A percentile compares a stretch with the other conserved stretches of the same genome.
These are phyloP conservation scores for Alternaria sp. DNA, from an alignment of 2,329 filamentous ascomycete species.

Conservation along the genomic window DNA sequence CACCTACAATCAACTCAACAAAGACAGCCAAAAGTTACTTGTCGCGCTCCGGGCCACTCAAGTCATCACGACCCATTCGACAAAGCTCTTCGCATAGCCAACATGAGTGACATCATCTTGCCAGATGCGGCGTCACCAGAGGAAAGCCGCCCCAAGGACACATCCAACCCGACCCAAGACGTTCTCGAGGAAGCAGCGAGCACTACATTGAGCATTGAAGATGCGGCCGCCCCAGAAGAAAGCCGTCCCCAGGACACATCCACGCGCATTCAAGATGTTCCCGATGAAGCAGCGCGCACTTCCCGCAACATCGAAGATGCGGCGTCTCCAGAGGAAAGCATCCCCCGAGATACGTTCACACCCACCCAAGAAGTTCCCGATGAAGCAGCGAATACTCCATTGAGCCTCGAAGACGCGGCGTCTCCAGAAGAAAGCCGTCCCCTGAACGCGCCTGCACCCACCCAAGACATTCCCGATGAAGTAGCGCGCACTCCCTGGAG, in stretches of 20 bases:
- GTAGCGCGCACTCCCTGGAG: neutral
- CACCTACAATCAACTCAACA: neutral
- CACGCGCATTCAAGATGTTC: neutral
- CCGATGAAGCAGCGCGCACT: neutral
- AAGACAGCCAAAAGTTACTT: neutral
- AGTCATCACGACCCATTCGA: accelerated
- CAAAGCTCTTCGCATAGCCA: neutral
- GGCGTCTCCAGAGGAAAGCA: accelerated
- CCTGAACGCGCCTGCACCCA: accelerated
- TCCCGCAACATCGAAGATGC: neutral
- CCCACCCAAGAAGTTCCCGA: neutral
- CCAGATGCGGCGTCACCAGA: neutral
- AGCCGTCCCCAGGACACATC: neutral
- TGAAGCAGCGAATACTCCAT: neutral
- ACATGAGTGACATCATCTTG: neutral
- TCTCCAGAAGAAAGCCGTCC: neutral
- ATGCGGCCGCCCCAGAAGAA: neutral
- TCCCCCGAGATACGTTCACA: too few species aligned
- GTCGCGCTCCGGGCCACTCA: neutral
- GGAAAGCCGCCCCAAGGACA: neutral
- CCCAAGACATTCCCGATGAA: neutral
- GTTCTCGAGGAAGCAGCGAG: neutral
- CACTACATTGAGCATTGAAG: neutral
- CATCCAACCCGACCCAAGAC: neutral
- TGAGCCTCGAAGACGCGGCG: neutral